Conservation (phyloP, 78 protist genomes). For the Dictyostelium firmibasis region DNA sequence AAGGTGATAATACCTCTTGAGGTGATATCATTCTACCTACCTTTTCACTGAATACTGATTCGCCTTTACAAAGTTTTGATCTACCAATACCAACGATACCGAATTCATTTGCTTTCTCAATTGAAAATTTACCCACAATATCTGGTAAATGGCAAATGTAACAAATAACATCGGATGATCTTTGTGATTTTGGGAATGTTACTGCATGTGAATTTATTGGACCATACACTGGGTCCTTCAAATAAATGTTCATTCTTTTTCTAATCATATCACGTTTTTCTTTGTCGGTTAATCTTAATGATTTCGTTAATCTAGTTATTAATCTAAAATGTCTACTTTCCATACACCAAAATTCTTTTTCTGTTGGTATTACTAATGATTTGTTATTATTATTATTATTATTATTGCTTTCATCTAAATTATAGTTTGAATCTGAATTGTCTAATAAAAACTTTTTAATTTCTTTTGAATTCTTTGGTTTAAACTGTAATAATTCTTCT, state of each 20-base stretch:
- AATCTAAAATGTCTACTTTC: conserved; percentile 53
- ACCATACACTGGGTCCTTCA: neutral
- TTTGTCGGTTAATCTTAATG: neutral
- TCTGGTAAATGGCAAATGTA: conserved; percentile 43
- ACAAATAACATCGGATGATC: neutral
- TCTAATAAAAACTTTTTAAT: conserved; percentile 31
- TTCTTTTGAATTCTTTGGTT: conserved; percentile 27
- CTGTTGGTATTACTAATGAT: neutral
- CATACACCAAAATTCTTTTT: conserved; percentile 25
- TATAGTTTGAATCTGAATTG: neutral
- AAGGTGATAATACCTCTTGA: conserved; percentile 41
- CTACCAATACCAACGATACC: conserved; percentile 19
- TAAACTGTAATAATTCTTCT: neutral
- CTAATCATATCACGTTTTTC: neutral
- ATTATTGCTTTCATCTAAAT: neutral
- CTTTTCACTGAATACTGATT: conserved; percentile 22
- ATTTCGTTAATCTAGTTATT: neutral
- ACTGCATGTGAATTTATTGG: neutral
- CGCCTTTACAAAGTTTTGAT: conserved; percentile 21
- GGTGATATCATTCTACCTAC: neutral
- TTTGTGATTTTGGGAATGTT: neutral
- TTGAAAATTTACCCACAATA: conserved; percentile 46
- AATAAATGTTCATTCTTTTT: conserved; percentile 17
- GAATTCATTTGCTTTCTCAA: conserved; percentile 18
- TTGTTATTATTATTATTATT: neutral